These are phyloP conservation scores for Colletotrichum somersetense DNA, from an alignment of 2,329 filamentous ascomycete genomes.

Conservation along the genomic window DNA sequence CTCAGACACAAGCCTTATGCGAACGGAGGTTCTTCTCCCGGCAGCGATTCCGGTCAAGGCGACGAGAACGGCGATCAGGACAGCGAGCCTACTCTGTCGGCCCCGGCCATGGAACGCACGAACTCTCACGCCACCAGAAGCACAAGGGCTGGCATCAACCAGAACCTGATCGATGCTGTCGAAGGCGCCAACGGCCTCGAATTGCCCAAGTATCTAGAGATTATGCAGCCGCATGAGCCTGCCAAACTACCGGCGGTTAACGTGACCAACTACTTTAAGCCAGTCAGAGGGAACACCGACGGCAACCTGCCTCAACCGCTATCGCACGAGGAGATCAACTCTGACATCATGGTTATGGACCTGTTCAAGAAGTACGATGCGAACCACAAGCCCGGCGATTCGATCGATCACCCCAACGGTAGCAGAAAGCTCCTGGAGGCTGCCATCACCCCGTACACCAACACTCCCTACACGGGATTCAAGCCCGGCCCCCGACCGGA, in stretches of 20 bases:
- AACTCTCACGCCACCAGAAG: constrained; percentile 74
- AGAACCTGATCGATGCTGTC: constrained; percentile 70
- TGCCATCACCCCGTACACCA: constrained; percentile 62
- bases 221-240: constrained; percentile 66
- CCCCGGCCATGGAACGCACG: constrained; percentile 72
- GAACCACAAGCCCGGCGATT: constrained; percentile 65
- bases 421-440: constrained; percentile 68
- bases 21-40: constrained; percentile 65
- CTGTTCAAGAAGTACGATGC: constrained; percentile 69
- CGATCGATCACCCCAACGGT: constrained; percentile 67
- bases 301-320: constrained; percentile 68
- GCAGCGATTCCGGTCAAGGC: constrained; percentile 65
- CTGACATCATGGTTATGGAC: constrained; percentile 70
- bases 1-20: constrained; percentile 66
- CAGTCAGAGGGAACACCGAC: constrained; percentile 65
- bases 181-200: constrained; percentile 72
- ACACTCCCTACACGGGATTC: constrained; percentile 63
- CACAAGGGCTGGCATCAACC: constrained; percentile 66
- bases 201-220: constrained; percentile 69
- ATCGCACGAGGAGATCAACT: constrained; percentile 64
- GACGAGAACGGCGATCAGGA: constrained; percentile 65
- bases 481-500: constrained; percentile 60
- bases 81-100: constrained; percentile 60
- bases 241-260: constrained; percentile 70
- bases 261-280: constrained; percentile 70